These are phyloP conservation scores for Psidium guajava DNA, from an alignment of 345 rosid genomes.

Conservation along the genomic window DNA sequence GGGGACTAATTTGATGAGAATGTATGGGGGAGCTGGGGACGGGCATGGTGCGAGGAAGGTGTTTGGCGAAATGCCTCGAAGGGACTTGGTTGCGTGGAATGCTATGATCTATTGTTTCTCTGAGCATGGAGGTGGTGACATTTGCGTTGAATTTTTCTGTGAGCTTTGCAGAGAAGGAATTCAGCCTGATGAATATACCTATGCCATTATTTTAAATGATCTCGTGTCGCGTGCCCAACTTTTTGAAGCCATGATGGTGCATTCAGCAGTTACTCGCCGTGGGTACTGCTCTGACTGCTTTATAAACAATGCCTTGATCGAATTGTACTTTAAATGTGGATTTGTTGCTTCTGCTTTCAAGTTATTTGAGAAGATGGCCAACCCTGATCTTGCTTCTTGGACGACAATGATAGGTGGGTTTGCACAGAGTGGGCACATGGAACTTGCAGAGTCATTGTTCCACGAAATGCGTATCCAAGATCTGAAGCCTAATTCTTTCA, in stretches of 20 bases:
- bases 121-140: neutral
- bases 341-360: conserved; percentile 13
- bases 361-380: conserved; percentile 14
- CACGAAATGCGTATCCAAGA: conserved; percentile 19
- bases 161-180: conserved; percentile 27
- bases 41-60: conserved; percentile 14
- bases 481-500: conserved; percentile 20
- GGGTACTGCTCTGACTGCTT: conserved; percentile 14
- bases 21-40: conserved; percentile 11
- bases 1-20: conserved; percentile 11
- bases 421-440: conserved; percentile 24
- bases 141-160: conserved; percentile 11
- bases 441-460: conserved; percentile 25
- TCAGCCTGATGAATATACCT: conserved; percentile 11
- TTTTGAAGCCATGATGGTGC: conserved; percentile 12
- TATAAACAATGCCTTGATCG: conserved; percentile 23
- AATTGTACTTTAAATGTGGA: conserved; percentile 24
- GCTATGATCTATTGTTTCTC: conserved; percentile 14
- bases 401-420: conserved; percentile 29
- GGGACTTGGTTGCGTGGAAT: conserved; percentile 28
- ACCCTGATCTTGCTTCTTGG: conserved; percentile 22
- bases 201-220: conserved; percentile 12
- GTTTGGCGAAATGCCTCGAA: conserved; percentile 14
- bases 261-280: conserved; percentile 17
- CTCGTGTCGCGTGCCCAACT: neutral